A percentile compares a stretch with the other conserved stretches of the same genome.
Conservation (phyloP, 2,329 filamentous ascomycete genomes). For the Cryphonectria radicalis region DNA sequence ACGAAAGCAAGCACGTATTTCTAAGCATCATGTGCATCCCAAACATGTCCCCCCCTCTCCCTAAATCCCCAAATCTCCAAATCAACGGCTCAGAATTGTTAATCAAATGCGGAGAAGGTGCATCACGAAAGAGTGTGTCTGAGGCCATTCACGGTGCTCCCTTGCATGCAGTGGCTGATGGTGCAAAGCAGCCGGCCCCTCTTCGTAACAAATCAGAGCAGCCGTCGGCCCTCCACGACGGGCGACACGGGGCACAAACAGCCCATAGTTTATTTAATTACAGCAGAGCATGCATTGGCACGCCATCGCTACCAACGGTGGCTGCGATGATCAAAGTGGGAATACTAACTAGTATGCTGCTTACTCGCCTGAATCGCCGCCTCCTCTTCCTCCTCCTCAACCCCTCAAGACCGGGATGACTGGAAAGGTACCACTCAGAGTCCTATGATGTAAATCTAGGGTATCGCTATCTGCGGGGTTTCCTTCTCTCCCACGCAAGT, state of each 20-base stretch:
- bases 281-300: conserved; percentile 15
- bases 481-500: background rate
- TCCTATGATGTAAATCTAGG: background rate
- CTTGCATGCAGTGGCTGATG: background rate
- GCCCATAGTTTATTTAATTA: background rate
- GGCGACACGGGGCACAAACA: background rate
- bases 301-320: conserved; percentile 17
- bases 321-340: conserved; percentile 23
- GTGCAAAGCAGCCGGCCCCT: too few species aligned
- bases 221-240: conserved; percentile 18
- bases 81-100: background rate
- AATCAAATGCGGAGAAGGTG: conserved; percentile 20
- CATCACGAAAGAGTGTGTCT: background rate
- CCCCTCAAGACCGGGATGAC: conserved; percentile 9
- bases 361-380: background rate
- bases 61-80: conserved; percentile 20
- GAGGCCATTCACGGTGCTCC: conserved; percentile 19
- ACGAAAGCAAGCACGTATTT: conserved; percentile 21
- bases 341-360: background rate
- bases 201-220: conserved; percentile 23
- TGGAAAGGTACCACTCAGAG: background rate
- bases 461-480: conserved; percentile 26
- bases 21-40: conserved; percentile 22
- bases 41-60: too few species aligned
- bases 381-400: background rate